Conservation (phyloP, 176 grass and related monocot species). For the Aegilops sharonensis region DNA sequence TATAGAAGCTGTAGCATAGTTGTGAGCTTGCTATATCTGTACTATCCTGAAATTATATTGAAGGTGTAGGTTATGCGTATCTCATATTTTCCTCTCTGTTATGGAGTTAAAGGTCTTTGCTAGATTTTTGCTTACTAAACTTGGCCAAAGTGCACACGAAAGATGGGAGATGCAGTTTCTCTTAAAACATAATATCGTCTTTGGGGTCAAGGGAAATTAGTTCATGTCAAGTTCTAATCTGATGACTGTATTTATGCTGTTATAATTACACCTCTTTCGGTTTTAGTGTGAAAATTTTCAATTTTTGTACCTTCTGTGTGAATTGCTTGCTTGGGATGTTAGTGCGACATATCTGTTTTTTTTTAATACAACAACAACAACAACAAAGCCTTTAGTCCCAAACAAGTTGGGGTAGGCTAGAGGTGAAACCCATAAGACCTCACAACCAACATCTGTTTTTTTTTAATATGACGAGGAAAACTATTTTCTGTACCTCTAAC, state of each 20-base stretch:
- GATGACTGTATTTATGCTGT: not conserved
- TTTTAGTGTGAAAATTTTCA: not conserved
- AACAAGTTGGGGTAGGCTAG: too few relatives aligned
- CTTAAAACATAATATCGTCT: not conserved
- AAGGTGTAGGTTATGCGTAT: not conserved
- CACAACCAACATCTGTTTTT: not conserved
- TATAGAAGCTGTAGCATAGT: constrained; percentile 16
- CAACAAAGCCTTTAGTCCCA: too few relatives aligned
- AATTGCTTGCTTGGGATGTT: not conserved
- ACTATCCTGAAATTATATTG: not conserved
- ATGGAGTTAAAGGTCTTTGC: constrained; percentile 2
- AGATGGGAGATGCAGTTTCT: not conserved
- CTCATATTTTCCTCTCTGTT: not conserved
- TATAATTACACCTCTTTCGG: not conserved
- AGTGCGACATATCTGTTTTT: not conserved
- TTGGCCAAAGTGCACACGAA: not conserved
- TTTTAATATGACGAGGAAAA: not conserved
- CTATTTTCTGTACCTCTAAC: not conserved
- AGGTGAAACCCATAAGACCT: too few relatives aligned
- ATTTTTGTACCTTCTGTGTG: not conserved
- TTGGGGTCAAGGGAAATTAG: not conserved
- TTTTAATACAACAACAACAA: not conserved
- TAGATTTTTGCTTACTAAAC: constrained; percentile 10
- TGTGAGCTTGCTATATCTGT: not conserved
- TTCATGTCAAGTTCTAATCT: not conserved